Percentiles rank a stretch among this genome's conserved stretches.
Conservation (phyloP, 208 protist species). For the Acanthamoeba royreba region DNA sequence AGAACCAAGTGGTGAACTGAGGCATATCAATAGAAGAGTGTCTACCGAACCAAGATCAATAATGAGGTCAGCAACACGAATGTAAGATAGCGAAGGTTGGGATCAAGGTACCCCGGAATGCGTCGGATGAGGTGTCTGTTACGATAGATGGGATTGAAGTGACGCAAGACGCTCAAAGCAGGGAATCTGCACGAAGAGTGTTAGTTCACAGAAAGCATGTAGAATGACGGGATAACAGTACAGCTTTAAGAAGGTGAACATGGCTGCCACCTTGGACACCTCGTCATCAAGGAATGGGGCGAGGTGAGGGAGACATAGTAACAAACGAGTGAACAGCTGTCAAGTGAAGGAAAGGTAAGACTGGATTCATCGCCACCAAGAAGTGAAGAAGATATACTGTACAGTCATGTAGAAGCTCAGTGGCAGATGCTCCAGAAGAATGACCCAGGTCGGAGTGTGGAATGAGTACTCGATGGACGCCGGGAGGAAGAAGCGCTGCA, state of each 20-base stretch:
- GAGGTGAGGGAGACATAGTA: neutral
- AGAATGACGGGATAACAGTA: no score
- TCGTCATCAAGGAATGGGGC: neutral
- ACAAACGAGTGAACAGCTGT: neutral
- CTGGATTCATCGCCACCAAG: neutral
- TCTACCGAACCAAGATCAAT: neutral
- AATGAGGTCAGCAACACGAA: no score
- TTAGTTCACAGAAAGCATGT: no score
- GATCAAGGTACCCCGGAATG: neutral
- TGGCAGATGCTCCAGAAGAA: neutral
- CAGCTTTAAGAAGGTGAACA: neutral
- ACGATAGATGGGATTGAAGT: conserved; percentile 23
- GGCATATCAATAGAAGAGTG: neutral
- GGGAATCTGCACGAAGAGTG: no score
- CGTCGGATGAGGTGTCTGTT: neutral
- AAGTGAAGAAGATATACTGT: no score
- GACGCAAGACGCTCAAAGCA: neutral
- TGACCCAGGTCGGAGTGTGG: neutral
- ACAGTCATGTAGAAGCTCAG: neutral
- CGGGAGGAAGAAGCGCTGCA: neutral
- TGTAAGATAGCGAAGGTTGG: neutral
- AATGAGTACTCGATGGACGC: neutral
- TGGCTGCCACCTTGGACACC: neutral
- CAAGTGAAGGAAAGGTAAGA: neutral
- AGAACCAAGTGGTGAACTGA: neutral